A percentile compares a stretch with the other conserved stretches of the same genome.
Conservation (phyloP, 164 flowering plant species). For the Cinnamomum chago region DNA sequence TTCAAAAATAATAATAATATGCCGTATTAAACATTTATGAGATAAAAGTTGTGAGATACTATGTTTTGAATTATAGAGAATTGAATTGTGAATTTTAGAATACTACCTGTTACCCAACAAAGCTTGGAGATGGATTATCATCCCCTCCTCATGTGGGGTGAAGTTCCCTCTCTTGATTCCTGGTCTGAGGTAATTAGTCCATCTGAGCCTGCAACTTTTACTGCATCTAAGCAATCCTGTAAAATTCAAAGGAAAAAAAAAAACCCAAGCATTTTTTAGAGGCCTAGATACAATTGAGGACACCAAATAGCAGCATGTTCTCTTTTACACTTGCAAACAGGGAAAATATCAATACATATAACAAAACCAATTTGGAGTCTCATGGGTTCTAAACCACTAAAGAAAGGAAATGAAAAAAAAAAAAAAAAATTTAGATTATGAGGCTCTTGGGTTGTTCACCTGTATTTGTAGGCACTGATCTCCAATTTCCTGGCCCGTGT, state of each 20-base stretch:
- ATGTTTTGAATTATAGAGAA: too few relatives aligned
- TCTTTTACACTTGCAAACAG: neutral
- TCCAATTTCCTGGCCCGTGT: constrained; percentile 50
- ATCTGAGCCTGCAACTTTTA: constrained; percentile 93
- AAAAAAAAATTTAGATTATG: neutral
- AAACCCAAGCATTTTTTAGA: neutral
- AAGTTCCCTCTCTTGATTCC: constrained; percentile 93
- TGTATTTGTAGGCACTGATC: constrained; percentile 36
- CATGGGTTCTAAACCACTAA: neutral
- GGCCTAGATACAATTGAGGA: neutral
- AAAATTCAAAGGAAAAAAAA: neutral
- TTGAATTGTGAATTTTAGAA: neutral
- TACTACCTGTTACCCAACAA: constrained; percentile 82
- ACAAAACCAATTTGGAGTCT: constrained; percentile 3
- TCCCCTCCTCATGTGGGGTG: constrained; percentile 88
- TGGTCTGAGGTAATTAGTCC: constrained; percentile 92
- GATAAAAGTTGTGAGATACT: too few relatives aligned
- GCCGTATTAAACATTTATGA: too few relatives aligned
- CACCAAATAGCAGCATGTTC: neutral
- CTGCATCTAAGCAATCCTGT: constrained; percentile 84
- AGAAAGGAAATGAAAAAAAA: neutral
- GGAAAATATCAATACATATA: neutral
- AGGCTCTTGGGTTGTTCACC: constrained; percentile 12
- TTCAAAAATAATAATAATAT: too few relatives aligned
- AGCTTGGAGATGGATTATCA: constrained; percentile 88